Percentiles rank a stretch among this genome's conserved stretches.
Conservation (phyloP, 805 yeast genomes). For the Yarrowia deformans region DNA sequence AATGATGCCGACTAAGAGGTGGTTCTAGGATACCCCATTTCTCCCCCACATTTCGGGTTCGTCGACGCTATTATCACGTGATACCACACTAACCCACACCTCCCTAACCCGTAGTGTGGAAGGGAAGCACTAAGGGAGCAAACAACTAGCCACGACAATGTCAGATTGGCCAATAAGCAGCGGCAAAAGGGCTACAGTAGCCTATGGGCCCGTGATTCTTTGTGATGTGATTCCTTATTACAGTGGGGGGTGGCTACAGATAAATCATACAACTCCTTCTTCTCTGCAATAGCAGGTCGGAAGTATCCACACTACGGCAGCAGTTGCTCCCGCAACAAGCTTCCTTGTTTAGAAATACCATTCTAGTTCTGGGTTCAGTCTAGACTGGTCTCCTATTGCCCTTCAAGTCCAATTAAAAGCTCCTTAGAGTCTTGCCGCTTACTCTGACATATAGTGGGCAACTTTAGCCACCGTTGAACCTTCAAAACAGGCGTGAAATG, state of each 20-base stretch:
- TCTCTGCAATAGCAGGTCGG: neutral
- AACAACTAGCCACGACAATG: neutral
- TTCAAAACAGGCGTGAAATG: neutral
- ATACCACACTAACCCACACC: neutral
- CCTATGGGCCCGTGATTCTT: neutral
- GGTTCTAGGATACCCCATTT: neutral
- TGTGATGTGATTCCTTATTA: neutral
- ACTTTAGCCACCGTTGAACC: slow-evolving; percentile 29
- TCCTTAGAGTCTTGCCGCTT: neutral
- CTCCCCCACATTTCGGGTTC: neutral
- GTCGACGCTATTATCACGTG: neutral
- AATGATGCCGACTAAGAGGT: neutral
- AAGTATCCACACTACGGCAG: neutral
- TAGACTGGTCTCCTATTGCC: neutral
- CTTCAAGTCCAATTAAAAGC: neutral
- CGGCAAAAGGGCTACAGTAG: neutral
- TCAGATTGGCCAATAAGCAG: neutral
- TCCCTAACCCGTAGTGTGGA: slow-evolving; percentile 9
- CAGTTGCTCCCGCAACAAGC: neutral
- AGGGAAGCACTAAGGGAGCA: neutral
- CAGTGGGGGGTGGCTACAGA: too few relatives aligned
- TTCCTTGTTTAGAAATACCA: neutral
- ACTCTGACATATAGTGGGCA: slow-evolving; percentile 19
- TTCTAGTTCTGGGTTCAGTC: neutral
- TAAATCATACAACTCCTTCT: neutral